Conservation (phyloP, 2,329 filamentous ascomycete genomes). For the Raffaelea ambrosiae region DNA sequence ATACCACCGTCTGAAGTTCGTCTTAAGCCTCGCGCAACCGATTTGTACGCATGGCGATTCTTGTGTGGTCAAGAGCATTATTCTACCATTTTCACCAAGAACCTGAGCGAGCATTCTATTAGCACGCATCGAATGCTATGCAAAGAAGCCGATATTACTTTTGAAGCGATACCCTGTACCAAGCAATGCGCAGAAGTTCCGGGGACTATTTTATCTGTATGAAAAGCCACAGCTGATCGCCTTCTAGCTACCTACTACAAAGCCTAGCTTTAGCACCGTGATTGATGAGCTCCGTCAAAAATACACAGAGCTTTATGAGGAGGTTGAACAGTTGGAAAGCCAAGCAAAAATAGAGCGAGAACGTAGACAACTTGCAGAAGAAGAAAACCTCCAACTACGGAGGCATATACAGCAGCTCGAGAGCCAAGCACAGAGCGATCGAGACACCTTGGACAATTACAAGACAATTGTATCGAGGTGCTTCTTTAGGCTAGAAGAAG, state of each 20-base stretch:
- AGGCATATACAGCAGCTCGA: background rate
- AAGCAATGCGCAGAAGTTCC: background rate
- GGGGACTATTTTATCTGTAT: background rate
- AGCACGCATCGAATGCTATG: background rate
- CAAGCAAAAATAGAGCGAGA: background rate
- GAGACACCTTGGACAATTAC: background rate
- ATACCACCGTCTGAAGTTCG: background rate
- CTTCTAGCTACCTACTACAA: background rate
- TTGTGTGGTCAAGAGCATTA: background rate
- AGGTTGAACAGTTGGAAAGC: background rate
- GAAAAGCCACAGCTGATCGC: background rate
- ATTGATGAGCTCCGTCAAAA: background rate
- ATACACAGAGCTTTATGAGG: background rate
- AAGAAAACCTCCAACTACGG: background rate
- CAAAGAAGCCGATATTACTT: background rate
- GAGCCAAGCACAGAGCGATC: background rate
- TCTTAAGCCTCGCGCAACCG: background rate
- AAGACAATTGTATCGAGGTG: background rate
- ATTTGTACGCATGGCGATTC: background rate
- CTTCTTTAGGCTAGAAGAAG: background rate
- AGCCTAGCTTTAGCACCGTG: constrained; percentile 1
- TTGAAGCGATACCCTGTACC: background rate
- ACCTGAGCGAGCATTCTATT: background rate
- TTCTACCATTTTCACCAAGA: background rate
- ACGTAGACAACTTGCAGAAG: background rate